Evolutionary conservation across 345 rosid species (phyloP).

Genomic region (Rhizophora apiculata): DNA sequence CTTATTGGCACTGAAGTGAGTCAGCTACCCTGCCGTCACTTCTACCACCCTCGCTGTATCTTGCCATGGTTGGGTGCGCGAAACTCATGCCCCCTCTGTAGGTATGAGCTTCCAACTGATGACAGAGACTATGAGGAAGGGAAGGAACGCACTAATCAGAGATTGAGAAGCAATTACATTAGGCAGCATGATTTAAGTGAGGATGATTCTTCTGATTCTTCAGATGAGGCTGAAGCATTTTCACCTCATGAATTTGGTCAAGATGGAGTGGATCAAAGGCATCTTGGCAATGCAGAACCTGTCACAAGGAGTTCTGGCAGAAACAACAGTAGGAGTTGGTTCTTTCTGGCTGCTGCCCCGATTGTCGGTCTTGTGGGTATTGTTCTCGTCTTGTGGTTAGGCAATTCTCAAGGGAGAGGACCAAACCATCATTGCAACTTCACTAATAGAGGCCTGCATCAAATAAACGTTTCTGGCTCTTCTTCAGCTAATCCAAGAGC

Average conservation of each 20-base stretch:
- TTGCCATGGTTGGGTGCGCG: constrained; percentile 80
- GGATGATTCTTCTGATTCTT: constrained; percentile 39
- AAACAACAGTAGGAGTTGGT: constrained; percentile 61
- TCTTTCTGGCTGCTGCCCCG: constrained; percentile 77
- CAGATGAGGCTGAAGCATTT: constrained; percentile 41
- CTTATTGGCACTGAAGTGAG: constrained; percentile 49
- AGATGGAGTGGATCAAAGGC: constrained; percentile 22
- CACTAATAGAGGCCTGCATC: constrained; percentile 20
- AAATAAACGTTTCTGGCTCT: constrained; percentile 16
- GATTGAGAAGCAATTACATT: constrained; percentile 29
- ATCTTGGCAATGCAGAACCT: constrained; percentile 21
- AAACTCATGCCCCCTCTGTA: constrained; percentile 92
- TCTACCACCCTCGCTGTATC: constrained; percentile 77
- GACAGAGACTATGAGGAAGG: constrained; percentile 75
- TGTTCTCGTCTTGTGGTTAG: constrained; percentile 64
- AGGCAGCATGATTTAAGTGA: constrained; percentile 40
- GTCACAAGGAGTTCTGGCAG: constrained; percentile 11
- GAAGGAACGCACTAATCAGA: constrained; percentile 35
- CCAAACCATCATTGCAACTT: constrained; percentile 22
- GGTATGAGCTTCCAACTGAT: constrained; percentile 88
- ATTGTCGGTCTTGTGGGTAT: constrained; percentile 72
- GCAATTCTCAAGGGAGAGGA: constrained; percentile 52
- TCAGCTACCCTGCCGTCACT: constrained; percentile 83
- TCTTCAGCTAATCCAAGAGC: constrained; percentile 40
- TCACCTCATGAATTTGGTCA: constrained; percentile 28